A percentile compares a stretch with the other conserved stretches of the same genome.
phyloP scores from a whole-genome alignment of 2,329 filamentous ascomycete species.

The Fusarium napiforme region DNA sequence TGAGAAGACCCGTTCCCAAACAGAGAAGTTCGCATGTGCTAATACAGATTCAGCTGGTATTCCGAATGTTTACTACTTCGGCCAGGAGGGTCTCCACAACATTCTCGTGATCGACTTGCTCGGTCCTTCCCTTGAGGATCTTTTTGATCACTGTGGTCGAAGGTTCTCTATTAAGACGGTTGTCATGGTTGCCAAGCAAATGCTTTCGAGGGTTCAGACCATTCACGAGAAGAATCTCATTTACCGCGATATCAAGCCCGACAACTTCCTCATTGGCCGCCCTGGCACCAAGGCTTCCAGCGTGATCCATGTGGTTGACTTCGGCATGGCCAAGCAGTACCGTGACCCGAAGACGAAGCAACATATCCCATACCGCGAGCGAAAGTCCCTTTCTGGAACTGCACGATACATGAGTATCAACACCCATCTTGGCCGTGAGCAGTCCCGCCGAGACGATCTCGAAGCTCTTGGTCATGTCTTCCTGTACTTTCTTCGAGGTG shows the following conservation, averaged over 20 bases:
- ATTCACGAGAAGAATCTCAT: constrained; percentile 99
- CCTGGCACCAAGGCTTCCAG: constrained; percentile 94
- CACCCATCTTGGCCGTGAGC: constrained; percentile 94
- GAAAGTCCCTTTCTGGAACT: constrained; percentile 95
- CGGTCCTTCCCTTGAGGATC: constrained; percentile 92
- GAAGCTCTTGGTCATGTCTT: constrained; percentile 85
- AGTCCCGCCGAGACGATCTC: constrained; percentile 94
- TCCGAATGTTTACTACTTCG: constrained; percentile 99
- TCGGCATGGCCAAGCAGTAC: constrained; percentile 99
- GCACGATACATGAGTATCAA: constrained; percentile 99
- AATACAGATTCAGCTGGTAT: constrained; percentile 78
- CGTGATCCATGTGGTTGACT: constrained; percentile 98
- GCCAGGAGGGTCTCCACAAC: constrained; percentile 97
- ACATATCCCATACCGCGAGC: constrained; percentile 96
- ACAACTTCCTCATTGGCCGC: constrained; percentile 97
- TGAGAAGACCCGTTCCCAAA: constrained; percentile 62
- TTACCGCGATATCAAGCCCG: constrained; percentile 98
- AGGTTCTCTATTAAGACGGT: constrained; percentile 97
- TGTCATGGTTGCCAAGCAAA: constrained; percentile 99
- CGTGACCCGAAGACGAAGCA: constrained; percentile 99
- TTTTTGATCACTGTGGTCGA: constrained; percentile 97
- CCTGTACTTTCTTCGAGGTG: constrained; percentile 79
- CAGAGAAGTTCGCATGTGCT: constrained; percentile 48
- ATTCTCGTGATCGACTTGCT: constrained; percentile 98
- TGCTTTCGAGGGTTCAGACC: constrained; percentile 91